Base-by-base conservation (phyloP, 2,329 filamentous ascomycete genomes). In the Colletotrichum nymphaeae region DNA sequence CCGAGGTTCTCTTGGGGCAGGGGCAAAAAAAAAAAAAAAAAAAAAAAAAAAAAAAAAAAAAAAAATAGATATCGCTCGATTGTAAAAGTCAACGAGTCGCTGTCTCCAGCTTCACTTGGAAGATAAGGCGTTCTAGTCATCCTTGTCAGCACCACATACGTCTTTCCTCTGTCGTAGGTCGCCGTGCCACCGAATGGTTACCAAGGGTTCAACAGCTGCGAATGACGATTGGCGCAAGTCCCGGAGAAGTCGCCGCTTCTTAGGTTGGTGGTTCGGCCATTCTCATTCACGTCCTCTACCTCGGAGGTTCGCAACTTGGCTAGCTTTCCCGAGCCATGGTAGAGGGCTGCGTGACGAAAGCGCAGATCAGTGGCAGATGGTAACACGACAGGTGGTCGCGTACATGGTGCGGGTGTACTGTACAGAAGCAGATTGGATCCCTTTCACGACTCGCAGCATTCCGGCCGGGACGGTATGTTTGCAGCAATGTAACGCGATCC, bases 401-500 rank as follows among this genome's bases (percentile, higher is more conserved):
- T 32, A n/a, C 28, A 30, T 55, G 32, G 24, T 53, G 30, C 37
- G 46, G 49, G 58, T 22, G 57, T 56, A 52, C 57, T 46, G 22
- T 14, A 63, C 11, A 49, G 37, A 42, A 63, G 46, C 63, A 56
- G 56, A 42, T 62, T 28, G 46, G 46, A 42, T 32, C 14, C 30
- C n/a, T 52, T 63, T 55, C 59, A 72, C 69, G 69, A 69, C 59
- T 69, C 59, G 26, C 58, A 53, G 37, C 32, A 22, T 35, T 63
- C 65, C 42, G 26, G 9, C 69, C 53, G 32, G 65, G 53, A 56
- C 69, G 46, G 30, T 57, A 28, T 28, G 14, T 55, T 60, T 60
- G 55, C 37, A 59, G 42, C 58, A 72, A 69, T 72, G 69, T 60
- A 72, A 69, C 59, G 66, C 53, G 59, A 69, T 52, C 65, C 66